Conservation (phyloP, 2,329 filamentous ascomycete species). For the Verticillium tricorpus region DNA sequence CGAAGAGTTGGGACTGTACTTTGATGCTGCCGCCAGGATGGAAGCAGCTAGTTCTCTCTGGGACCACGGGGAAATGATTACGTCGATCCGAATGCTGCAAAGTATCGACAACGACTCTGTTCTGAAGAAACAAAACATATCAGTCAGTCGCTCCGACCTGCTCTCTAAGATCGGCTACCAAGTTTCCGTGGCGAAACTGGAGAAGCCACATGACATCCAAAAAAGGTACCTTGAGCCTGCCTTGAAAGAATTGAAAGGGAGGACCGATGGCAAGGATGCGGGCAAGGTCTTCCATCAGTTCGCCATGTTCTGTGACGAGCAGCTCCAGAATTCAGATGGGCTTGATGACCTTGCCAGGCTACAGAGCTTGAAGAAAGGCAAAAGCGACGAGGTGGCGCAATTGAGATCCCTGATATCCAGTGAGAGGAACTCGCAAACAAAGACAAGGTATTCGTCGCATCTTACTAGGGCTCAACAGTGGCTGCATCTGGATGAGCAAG, state of each 20-base stretch:
- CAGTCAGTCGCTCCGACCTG: conserved; percentile 70
- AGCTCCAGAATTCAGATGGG: conserved; percentile 81
- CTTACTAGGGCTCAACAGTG: conserved; percentile 75
- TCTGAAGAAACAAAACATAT: conserved; percentile 64
- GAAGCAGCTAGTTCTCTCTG: conserved; percentile 88
- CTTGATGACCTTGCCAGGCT: conserved; percentile 81
- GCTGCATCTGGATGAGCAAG: conserved; percentile 84
- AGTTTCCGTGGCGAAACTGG: conserved; percentile 82
- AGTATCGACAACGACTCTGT: conserved; percentile 59
- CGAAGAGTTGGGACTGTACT: conserved; percentile 63
- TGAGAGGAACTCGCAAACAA: conserved; percentile 48
- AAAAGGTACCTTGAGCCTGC: conserved; percentile 81
- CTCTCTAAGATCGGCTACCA: conserved; percentile 85
- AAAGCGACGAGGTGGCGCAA: conserved; percentile 73
- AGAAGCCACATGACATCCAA: conserved; percentile 88
- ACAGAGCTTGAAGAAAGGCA: conserved; percentile 72
- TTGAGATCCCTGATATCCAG: conserved; percentile 56
- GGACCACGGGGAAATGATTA: conserved; percentile 86
- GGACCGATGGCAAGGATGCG: conserved; percentile 64
- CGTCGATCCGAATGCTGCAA: conserved; percentile 86
- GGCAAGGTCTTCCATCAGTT: conserved; percentile 93
- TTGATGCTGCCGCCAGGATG: conserved; percentile 72
- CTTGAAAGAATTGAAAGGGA: conserved; percentile 71
- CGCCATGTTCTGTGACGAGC: conserved; percentile 90
- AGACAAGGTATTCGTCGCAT: conserved; percentile 53